Base-by-base conservation (phyloP, 192 early-diverging fungal genomes). In the Umbelopsis isabellina region DNA sequence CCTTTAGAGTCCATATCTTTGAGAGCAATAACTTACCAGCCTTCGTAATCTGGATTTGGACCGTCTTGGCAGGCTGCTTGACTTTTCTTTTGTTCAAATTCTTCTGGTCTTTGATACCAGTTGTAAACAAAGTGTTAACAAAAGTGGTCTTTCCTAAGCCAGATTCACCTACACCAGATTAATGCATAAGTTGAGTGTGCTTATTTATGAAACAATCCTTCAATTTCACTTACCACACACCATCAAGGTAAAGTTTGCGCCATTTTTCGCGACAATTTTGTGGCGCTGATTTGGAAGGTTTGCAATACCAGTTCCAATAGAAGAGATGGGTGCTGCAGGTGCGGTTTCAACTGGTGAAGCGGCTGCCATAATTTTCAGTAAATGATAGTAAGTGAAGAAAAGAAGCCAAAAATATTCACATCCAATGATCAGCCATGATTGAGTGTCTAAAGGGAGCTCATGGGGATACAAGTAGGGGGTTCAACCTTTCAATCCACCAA, bases 251-350 rank as follows among this genome's bases (percentile, higher is more conserved):
- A 96, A 97, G 87, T 94, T 93, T 55, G 95, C 90, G 41, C 97
- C 97, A 79, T 94, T 91, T 81, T 96, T 91, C 72, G 95, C 95
- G 69, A 96, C 97, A 87, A 99, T 97, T 84, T 94, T 93, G 83
- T 99, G 97, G 64, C 92, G 88, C 85, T 99, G 97, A 86, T 99
- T 99, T 67, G 97, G 96, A 75, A 99, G 83, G 87, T 97, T 95
- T 81, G 94, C 95, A 80, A 99, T 97, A 58, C 97, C 97, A 73
- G 96, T 93, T 76, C 90, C 90, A n/a, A 70, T 70, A n/a, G 75
- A 76, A 11, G 75, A 37, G 27, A 71, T 71, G 4, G 72, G 66
- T 22, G 55, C 50, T 30, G 72, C 66, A 23, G 76, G 66, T 68
- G 77, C 72, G 67, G 80, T 76, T 74, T 79, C 73, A 65, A 75